Evolutionary conservation across 163 green algal species (phyloP).

Genomic region (Scenedesmus sp.): DNA sequence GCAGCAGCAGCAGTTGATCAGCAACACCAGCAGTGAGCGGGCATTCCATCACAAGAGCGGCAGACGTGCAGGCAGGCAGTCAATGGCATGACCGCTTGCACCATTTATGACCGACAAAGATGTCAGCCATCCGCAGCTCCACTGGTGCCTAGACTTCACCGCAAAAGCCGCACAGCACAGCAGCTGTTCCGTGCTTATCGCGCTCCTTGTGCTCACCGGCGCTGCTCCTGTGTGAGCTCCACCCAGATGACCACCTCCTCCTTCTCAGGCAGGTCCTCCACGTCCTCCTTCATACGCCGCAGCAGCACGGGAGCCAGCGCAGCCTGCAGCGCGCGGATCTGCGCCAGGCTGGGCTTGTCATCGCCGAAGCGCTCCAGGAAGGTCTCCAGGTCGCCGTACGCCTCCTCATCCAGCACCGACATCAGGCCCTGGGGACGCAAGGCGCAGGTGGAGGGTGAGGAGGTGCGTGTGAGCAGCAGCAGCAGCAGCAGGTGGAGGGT

Average conservation of each 20-base stretch:
- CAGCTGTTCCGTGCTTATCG: neutral
- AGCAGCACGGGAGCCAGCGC: conserved; percentile 88
- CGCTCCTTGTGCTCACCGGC: conserved; percentile 55
- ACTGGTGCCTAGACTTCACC: neutral
- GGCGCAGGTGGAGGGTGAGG: neutral
- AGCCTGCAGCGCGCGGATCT: conserved; percentile 72
- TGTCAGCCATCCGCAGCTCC: neutral
- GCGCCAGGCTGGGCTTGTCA: conserved; percentile 62
- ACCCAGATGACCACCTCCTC: conserved; percentile 98
- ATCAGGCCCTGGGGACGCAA: conserved; percentile 46
- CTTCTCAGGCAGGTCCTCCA: conserved; percentile 96
- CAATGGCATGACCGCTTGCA: neutral
- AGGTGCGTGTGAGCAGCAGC: too few relatives aligned
- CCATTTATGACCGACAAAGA: neutral
- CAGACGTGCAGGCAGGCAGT: neutral
- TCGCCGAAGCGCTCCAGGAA: conserved; percentile 86
- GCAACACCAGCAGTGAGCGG: neutral
- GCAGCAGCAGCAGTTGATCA: neutral
- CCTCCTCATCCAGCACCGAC: conserved; percentile 60
- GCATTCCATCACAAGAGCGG: neutral
- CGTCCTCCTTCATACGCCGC: conserved; percentile 98
- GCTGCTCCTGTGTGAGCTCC: conserved; percentile 92
- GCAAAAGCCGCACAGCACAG: neutral
- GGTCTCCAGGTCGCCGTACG: conserved; percentile 71
- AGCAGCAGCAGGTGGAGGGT: too few relatives aligned